Evolutionary conservation across 1,284 basidiomycete genomes (phyloP), one percentile per base, ranked within the genome.

Genomic region (Bondarzewia mesenterica): DNA sequence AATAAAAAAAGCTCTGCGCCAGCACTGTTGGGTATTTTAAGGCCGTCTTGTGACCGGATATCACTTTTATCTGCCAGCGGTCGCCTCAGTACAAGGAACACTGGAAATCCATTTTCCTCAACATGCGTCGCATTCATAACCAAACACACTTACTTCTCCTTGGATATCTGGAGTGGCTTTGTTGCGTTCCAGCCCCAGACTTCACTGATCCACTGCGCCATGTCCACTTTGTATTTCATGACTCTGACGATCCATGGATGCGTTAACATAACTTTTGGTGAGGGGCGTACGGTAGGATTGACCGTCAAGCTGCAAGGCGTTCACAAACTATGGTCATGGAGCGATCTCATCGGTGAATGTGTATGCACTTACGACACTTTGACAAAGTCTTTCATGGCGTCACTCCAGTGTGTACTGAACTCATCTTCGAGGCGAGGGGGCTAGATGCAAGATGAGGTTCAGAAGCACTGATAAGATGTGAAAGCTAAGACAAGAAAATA

Each of bases 371-470:
- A 93, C 90, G 91, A 87, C 55, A 82, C 74, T 59, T 79, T 83
- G 67, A 98, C 84, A 63, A 99, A 98, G 57, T 93, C 87, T 63
- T 95, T 93, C 79, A 98, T 91, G 14, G 82, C 80, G 36, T 82
- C 74, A 45, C 82, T 86, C 89, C 94, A 99, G 63, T 54, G 77
- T 60, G 79, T 73, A 42, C 75, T 79, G 16, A 75, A 69, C 68
- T 85, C 81, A 72, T 91, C 78, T 63, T 84, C 68, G 61, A 90
- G 75, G 58, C 77, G 82, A 18, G 93, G 89, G 49, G 90, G 89
- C 81, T 95, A n/a, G n/a, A n/a, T n/a, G 71, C 37, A 20, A 40
- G 5, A 23, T 5, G 21, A 21, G 20, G 27, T 22, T 20, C 12
- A 8, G 7, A 8, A n/a, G 14, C 21, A 18, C 12, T 18, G 3